Base-by-base conservation (phyloP, 768 basidiomycete genomes). In the Suillus americanus region DNA sequence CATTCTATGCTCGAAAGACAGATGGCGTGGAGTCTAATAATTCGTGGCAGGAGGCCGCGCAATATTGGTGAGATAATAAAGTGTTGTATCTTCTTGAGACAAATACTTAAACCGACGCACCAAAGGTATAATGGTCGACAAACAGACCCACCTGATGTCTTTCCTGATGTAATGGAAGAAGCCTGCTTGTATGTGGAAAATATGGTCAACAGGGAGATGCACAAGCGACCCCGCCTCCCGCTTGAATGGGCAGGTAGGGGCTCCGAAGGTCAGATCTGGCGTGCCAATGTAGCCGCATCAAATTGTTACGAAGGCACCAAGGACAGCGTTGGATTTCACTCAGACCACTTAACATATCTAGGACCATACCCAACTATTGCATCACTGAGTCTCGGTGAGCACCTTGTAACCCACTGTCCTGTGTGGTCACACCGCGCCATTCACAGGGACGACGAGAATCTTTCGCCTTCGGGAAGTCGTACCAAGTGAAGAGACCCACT, bases 281-380 rank as follows among this genome's bases (percentile, higher is more conserved):
- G 85, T 61, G 93, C 92, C 1, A 94, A 94, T 68, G 92, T 94
- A 28, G 92, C 92, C 3, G 92, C 92, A 1, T 86, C 92, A 3
- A 94, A 94, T 69, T 89, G 92, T 68, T 94, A 94, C 65, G 85
- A 89, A 72, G 92, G 92, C n/a, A 82, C 84, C 43, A 88, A 89
- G 71, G 92, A 93, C 74, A 86, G 87, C 59, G 92, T 94, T 3
- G 92, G 93, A 0, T 88, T 85, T 71, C 93, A 94, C 72, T 88
- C 92, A 5, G 92, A 94, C 73, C 89, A 90, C 62, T 74, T 92
- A 62, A 92, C 92, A 0, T 89, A 90, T 76, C 79, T 94, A 8
- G 93, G 92, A 12, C 92, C 92, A 16, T 92, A 89, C 74, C 88
- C 91, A 6, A 94, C 92, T 0, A 94, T 94, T 68, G 92, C 92